A percentile compares a stretch with the other conserved stretches of the same genome.
phyloP scores from a whole-genome alignment of 2,329 filamentous ascomycete species.

The Beauveria sp. region DNA sequence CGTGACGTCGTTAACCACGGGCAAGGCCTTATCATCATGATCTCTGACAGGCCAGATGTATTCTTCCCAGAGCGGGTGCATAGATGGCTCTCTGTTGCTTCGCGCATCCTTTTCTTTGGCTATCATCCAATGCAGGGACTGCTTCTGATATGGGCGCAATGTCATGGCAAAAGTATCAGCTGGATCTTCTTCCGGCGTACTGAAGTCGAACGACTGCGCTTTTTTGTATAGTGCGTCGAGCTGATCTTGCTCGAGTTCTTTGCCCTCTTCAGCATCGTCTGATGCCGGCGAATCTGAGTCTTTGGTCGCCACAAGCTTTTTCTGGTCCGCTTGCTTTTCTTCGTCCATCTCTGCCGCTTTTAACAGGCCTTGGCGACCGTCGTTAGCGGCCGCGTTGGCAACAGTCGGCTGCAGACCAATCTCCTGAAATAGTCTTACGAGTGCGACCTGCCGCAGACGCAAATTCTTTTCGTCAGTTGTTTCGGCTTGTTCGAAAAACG shows the following conservation, averaged over 20 bases:
- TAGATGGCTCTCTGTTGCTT: slow-evolving; percentile 64
- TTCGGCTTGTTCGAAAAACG: slow-evolving; percentile 78
- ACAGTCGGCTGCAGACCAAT: slow-evolving; percentile 73
- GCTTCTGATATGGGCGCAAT: slow-evolving; percentile 87
- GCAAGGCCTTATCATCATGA: slow-evolving; percentile 71
- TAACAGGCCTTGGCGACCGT: slow-evolving; percentile 76
- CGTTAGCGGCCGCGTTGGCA: slow-evolving; percentile 67
- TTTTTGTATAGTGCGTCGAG: slow-evolving; percentile 92
- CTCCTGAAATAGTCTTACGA: slow-evolving; percentile 85
- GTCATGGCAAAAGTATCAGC: slow-evolving; percentile 73
- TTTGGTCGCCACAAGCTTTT: slow-evolving; percentile 25
- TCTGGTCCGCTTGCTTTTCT: slow-evolving; percentile 54
- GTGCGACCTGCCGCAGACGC: slow-evolving; percentile 73
- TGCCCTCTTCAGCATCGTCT: slow-evolving; percentile 72
- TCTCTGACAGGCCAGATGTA: slow-evolving; percentile 86
- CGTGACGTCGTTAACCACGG: slow-evolving; percentile 54
- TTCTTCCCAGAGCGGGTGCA: slow-evolving; percentile 97
- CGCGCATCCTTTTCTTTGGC: slow-evolving; percentile 79
- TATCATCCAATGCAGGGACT: slow-evolving; percentile 94
- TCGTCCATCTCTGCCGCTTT: slow-evolving; percentile 85
- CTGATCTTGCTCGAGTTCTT: slow-evolving; percentile 91
- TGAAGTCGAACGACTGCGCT: slow-evolving; percentile 93
- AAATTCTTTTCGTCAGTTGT: slow-evolving; percentile 77
- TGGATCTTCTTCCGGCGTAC: slow-evolving; percentile 79
- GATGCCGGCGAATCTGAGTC: slow-evolving; percentile 41